A percentile compares a stretch with the other conserved stretches of the same genome.
Evolutionary conservation across 805 yeast genomes (phyloP).

Genomic region (Dipodascus albidus): DNA sequence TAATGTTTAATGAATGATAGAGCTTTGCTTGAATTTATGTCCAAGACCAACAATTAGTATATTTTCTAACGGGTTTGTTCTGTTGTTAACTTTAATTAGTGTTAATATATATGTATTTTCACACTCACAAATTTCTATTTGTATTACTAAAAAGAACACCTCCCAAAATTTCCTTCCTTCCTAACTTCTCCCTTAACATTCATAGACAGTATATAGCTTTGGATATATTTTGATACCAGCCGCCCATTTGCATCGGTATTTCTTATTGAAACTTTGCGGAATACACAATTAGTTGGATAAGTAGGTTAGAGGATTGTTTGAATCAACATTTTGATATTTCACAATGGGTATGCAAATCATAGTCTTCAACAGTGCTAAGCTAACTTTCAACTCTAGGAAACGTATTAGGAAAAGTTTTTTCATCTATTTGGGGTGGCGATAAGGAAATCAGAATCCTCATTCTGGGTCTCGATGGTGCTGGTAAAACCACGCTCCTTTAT

Average conservation of each 20-base stretch:
- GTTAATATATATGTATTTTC: no score
- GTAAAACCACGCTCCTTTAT: slow-evolving; percentile 90
- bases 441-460: slow-evolving; percentile 86
- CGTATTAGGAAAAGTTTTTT: slow-evolving; percentile 65
- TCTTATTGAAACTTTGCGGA: background rate
- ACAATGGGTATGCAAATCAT: background rate
- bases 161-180: background rate
- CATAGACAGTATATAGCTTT: background rate
- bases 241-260: background rate
- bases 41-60: no score
- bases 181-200: background rate
- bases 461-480: slow-evolving; percentile 93
- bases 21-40: no score
- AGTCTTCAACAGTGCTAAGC: background rate
- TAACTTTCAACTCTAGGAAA: background rate
- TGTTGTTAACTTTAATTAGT: no score
- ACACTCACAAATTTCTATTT: no score
- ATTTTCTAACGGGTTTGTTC: no score
- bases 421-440: slow-evolving; percentile 83
- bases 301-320: background rate
- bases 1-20: background rate
- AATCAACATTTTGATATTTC: background rate
- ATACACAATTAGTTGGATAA: no score
- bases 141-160: background rate
- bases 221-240: background rate